Evolutionary conservation across 345 rosid species (phyloP).

Genomic region (Dimocarpus longan): DNA sequence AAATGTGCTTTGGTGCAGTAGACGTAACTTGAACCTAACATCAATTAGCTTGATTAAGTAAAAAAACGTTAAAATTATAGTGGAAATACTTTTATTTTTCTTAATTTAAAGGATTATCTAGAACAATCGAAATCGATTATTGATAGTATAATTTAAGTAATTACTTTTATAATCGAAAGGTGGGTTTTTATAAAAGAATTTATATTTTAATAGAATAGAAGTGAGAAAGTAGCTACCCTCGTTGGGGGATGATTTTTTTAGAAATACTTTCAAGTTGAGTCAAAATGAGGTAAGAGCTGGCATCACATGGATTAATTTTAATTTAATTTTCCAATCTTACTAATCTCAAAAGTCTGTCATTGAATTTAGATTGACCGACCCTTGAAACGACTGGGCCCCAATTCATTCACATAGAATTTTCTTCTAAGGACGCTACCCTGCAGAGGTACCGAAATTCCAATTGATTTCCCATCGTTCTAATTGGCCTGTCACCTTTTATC

Average conservation of each 20-base stretch:
- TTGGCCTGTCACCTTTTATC: constrained; percentile 1
- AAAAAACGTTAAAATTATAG: neutral
- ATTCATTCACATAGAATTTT: neutral
- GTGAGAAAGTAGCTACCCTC: fast-evolving
- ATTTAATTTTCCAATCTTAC: neutral
- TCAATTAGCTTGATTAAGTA: neutral
- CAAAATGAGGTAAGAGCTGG: neutral
- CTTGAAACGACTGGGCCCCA: neutral
- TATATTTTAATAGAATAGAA: too few relatives aligned
- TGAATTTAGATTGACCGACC: neutral
- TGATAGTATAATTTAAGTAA: too few relatives aligned
- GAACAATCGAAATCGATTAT: too few relatives aligned
- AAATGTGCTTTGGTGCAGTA: neutral
- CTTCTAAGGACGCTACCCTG: neutral
- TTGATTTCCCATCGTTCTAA: neutral
- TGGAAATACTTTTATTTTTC: neutral
- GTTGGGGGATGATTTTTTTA: too few relatives aligned
- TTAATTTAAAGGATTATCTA: too few relatives aligned
- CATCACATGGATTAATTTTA: neutral
- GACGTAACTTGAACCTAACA: neutral
- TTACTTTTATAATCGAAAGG: too few relatives aligned
- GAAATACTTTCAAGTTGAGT: neutral
- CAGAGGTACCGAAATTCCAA: too few relatives aligned
- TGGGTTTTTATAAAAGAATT: too few relatives aligned
- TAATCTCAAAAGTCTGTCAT: neutral